phyloP scores from a whole-genome alignment of 352 stramenopile species.

The Pythium brachiatum region DNA sequence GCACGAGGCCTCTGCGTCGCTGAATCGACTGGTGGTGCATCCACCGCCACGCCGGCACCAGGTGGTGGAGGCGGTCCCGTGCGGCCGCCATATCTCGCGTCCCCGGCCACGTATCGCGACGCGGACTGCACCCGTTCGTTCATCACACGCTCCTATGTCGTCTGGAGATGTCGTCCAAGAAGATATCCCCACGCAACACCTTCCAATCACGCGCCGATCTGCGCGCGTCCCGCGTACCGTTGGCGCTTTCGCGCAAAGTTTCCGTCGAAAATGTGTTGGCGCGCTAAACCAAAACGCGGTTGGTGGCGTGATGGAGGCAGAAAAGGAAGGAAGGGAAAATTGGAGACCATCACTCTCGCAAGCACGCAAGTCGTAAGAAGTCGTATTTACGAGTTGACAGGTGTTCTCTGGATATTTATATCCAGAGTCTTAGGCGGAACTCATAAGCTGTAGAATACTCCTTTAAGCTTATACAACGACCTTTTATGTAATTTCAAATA shows the following conservation, averaged over 20 bases:
- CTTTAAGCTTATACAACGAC: no score
- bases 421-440: no score
- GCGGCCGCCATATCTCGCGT: conserved; percentile 10
- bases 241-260: not conserved
- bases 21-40: not conserved
- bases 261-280: conserved; percentile 23
- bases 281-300: conserved; percentile 10
- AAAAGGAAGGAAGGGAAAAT: not conserved
- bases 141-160: not conserved
- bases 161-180: not conserved
- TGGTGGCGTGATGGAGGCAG: conserved; percentile 10
- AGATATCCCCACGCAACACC: not conserved
- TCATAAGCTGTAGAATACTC: no score
- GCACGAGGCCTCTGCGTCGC: not conserved
- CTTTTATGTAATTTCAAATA: conserved; percentile 9
- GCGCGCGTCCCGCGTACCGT: not conserved
- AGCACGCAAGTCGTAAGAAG: not conserved
- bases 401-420: no score
- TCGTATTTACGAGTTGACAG: not conserved
- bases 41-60: not conserved
- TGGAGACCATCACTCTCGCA: conserved; percentile 20
- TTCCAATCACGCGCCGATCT: not conserved
- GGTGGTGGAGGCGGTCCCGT: conserved; percentile 4
- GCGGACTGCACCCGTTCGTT: conserved; percentile 5
- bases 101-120: conserved; percentile 5